phyloP scores from a whole-genome alignment of 1,284 basidiomycete species.

The Trichosporon coremiiforme region DNA sequence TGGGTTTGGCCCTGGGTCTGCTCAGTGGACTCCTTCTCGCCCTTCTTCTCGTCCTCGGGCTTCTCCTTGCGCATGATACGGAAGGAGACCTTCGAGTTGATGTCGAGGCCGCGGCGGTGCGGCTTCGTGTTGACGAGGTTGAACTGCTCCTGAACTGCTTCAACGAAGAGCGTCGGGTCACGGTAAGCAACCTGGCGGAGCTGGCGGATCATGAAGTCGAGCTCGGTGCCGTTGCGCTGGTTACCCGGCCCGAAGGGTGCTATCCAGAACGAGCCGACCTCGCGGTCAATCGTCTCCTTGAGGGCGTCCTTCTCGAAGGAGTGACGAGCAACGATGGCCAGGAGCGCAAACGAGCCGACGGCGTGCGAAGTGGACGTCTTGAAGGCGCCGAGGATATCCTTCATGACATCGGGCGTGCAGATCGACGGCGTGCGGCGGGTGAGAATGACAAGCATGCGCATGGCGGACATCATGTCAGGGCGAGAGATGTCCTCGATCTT shows the following conservation, averaged over 20 bases:
- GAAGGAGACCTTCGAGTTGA: conserved; percentile 62
- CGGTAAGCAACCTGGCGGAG: conserved; percentile 80
- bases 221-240: conserved; percentile 71
- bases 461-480: conserved; percentile 75
- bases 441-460: conserved; percentile 78
- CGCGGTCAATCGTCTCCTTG: conserved; percentile 74
- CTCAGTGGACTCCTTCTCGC: conserved; percentile 7
- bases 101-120: conserved; percentile 62
- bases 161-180: conserved; percentile 75
- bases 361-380: conserved; percentile 53
- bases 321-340: conserved; percentile 86
- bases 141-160: conserved; percentile 70
- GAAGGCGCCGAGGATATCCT: conserved; percentile 67
- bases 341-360: conserved; percentile 73
- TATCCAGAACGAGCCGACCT: conserved; percentile 72
- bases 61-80: conserved; percentile 41
- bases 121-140: conserved; percentile 70
- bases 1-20: conserved; percentile 21
- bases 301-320: conserved; percentile 71
- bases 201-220: conserved; percentile 71
- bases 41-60: conserved; percentile 21
- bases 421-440: conserved; percentile 72
- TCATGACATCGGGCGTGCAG: conserved; percentile 66
- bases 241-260: conserved; percentile 54
- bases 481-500: conserved; percentile 58